Base-by-base conservation (phyloP, 2,329 filamentous ascomycete species). In the Xylariaceae sp. region DNA sequence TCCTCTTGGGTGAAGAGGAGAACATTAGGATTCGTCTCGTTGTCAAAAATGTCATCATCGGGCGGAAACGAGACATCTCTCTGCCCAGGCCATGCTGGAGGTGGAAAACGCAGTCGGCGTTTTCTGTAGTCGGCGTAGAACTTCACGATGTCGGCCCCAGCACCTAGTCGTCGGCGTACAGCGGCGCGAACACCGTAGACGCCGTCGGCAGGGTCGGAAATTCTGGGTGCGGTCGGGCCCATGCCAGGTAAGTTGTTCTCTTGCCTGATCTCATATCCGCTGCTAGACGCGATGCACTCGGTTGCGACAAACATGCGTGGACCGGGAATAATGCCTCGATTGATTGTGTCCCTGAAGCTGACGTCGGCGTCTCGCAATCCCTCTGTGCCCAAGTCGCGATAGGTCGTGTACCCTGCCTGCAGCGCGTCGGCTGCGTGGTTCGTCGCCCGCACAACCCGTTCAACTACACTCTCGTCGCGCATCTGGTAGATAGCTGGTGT, bases 381-480 rank as follows among this genome's bases (percentile, higher is more conserved):
- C 57, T 82, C 78, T 3, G 76, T 77, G 12, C 78, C 77, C 1
- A 81, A 69, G 59, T 82, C 78, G 39, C 78, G 70, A 61, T 80
- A 81, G 2, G 78, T 81, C 0, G 78, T 84, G 66, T 77, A 83
- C 6, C 80, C 81, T 0, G 80, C 77, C 17, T 77, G 64, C 10
- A 84, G 67, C 1, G 76, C 79, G 0, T 71, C 68, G 40, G 74
- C 75, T 52, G 72, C 72, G 53, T 81, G 75, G 51, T 80, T 77
- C 7, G 75, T 74, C 0, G 75, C 75, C 15, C 80, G 75, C 42
- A 83, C 71, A 19, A 75, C 70, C 18, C 79, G 69, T 58, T 84
- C 80, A 7, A 80, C 72, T n/a, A 78, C 62, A 48, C 76, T 78
- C 56, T 82, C 78, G 53, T 83, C 78, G 33, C 79, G 75, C 64